These are phyloP conservation scores for Silene latifolia DNA, from an alignment of 148 eudicot genomes.

Conservation along the genomic window DNA sequence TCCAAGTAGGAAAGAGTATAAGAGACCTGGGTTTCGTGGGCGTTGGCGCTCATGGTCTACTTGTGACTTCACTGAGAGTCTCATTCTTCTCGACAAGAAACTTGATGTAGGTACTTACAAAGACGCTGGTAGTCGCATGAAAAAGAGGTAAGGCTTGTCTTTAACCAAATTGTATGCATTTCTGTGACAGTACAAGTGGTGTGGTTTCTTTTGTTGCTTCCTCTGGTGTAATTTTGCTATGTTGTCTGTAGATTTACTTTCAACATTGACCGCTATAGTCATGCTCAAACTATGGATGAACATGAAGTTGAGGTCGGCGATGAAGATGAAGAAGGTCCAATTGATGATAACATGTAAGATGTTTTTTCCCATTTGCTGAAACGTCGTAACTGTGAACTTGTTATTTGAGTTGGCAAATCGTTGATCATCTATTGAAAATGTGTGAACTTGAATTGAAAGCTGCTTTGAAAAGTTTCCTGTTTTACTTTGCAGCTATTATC, in stretches of 20 bases:
- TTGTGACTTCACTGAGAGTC: conserved; percentile 8
- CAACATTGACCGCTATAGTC: background rate
- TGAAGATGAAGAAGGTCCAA: background rate
- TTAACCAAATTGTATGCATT: background rate
- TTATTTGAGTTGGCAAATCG: background rate
- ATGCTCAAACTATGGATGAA: conserved; percentile 7
- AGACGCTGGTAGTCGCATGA: background rate
- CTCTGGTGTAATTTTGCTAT: background rate
- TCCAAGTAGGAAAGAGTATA: background rate
- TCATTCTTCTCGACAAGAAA: conserved; percentile 16
- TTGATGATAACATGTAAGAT: conserved; percentile 11
- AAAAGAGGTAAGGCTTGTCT: conserved; percentile 10
- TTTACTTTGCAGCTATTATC: conserved; percentile 12
- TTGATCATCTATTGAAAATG: background rate
- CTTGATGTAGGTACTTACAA: conserved; percentile 10
- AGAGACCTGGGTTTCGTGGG: conserved; percentile 10
- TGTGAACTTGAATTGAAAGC: too few relatives aligned
- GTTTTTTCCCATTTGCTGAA: background rate
- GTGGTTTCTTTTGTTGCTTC: too few relatives aligned
- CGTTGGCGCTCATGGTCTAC: conserved; percentile 17
- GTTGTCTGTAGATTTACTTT: conserved; percentile 11
- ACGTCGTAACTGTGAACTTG: background rate
- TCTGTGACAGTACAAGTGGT: background rate
- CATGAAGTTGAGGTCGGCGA: background rate
- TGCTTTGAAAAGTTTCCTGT: background rate